Evolutionary conservation across 208 protist species (phyloP).

Genomic region (Trypanosoma melophagium): DNA sequence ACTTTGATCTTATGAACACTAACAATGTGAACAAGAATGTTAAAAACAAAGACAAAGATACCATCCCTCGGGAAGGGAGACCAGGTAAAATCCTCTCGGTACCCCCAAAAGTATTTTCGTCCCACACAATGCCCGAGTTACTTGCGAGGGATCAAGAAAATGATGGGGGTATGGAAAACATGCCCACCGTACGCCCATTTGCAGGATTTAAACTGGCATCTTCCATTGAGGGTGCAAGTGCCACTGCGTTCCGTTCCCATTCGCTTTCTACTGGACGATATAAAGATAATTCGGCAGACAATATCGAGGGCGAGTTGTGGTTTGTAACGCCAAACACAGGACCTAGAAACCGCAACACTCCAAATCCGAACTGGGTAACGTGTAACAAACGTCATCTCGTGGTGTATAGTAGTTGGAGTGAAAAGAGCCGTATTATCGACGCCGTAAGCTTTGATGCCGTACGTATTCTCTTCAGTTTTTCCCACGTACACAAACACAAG

Average conservation of each 20-base stretch:
- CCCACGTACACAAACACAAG: slow-evolving; percentile 39
- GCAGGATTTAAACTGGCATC: background rate
- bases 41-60: too few species aligned
- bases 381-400: slow-evolving; percentile 45
- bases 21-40: too few species aligned
- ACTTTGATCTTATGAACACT: too few species aligned
- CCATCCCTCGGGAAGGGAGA: too few species aligned
- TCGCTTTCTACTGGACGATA: slow-evolving; percentile 12
- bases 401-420: slow-evolving; percentile 45
- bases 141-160: too few species aligned
- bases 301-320: slow-evolving; percentile 60
- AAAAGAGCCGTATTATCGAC: slow-evolving; percentile 35
- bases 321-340: slow-evolving; percentile 39
- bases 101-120: too few species aligned
- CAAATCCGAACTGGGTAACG: slow-evolving; percentile 43
- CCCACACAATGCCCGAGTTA: too few species aligned
- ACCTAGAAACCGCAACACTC: slow-evolving; percentile 27
- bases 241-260: background rate
- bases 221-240: background rate
- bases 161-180: background rate
- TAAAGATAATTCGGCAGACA: slow-evolving; percentile 22
- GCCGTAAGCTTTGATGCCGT: slow-evolving; percentile 47
- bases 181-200: background rate
- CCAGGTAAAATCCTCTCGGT: too few species aligned
- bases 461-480: slow-evolving; percentile 48